These are phyloP conservation scores for Trichoderma cornu-damae DNA, from an alignment of 2,329 filamentous ascomycete genomes.

Conservation along the genomic window DNA sequence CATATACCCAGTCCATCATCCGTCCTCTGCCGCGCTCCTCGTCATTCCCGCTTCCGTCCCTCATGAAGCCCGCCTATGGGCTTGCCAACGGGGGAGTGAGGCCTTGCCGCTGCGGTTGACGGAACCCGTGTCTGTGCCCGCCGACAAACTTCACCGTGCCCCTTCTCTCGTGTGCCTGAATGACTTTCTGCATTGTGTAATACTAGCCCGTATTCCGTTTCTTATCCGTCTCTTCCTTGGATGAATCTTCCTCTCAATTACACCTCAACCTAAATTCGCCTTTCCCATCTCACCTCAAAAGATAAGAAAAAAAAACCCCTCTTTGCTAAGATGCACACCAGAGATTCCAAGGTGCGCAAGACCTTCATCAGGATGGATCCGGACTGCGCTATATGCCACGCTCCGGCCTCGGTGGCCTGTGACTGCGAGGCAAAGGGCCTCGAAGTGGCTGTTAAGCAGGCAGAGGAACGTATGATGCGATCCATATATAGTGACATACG, in stretches of 20 bases:
- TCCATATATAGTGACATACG: slow-evolving; percentile 58
- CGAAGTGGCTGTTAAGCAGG: slow-evolving; percentile 57
- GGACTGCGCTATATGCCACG: slow-evolving; percentile 62
- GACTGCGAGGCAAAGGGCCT: slow-evolving; percentile 63
- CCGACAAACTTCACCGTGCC: slow-evolving; percentile 7
- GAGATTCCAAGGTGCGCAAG: slow-evolving; percentile 43
- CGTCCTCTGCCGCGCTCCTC: slow-evolving; percentile 20
- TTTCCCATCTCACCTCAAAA: slow-evolving; percentile 5
- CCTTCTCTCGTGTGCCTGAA: slow-evolving; percentile 13
- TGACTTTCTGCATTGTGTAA: slow-evolving; percentile 22
- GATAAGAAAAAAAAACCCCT: too few relatives aligned
- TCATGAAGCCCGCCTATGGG: slow-evolving; percentile 29
- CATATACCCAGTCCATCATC: slow-evolving; percentile 19
- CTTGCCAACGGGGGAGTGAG: slow-evolving; percentile 25
- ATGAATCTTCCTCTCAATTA: neutral
- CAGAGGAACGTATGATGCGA: slow-evolving; percentile 60
- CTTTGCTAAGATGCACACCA: slow-evolving; percentile 49
- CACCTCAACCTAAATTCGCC: slow-evolving; percentile 17
- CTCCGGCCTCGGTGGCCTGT: slow-evolving; percentile 54
- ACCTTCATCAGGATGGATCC: slow-evolving; percentile 60
- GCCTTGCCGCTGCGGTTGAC: slow-evolving; percentile 22
- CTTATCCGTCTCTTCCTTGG: slow-evolving; percentile 8
- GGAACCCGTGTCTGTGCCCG: slow-evolving; percentile 7
- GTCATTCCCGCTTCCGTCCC: slow-evolving; percentile 19
- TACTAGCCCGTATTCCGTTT: slow-evolving; percentile 19